Evolutionary conservation across 2,329 filamentous ascomycete species (phyloP).

Genomic region (Massarina eburnea): DNA sequence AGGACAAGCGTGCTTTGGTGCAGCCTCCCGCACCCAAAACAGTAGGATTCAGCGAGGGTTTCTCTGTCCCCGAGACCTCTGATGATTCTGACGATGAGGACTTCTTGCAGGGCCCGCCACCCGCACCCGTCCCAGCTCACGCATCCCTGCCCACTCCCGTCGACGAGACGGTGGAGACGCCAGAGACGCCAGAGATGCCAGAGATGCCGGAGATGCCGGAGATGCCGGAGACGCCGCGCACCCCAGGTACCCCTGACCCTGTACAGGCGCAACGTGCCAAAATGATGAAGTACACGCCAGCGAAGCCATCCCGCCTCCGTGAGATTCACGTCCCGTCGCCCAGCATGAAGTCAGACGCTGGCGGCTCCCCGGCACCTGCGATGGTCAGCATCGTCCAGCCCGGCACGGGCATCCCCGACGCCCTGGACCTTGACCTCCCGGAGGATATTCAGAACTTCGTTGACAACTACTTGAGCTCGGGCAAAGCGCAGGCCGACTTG

Average conservation of each 20-base stretch:
- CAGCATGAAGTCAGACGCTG: slow-evolving; percentile 29
- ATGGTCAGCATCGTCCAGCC: background rate
- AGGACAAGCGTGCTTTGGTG: background rate
- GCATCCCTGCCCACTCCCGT: slow-evolving; percentile 27
- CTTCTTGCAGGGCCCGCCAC: slow-evolving; percentile 40
- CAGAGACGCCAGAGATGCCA: no score
- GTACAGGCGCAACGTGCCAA: slow-evolving; percentile 32
- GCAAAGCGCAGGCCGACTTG: background rate
- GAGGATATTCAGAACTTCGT: background rate
- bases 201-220: no score
- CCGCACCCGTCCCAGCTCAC: slow-evolving; percentile 38
- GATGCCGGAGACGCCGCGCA: no score
- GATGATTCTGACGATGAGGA: slow-evolving; percentile 19
- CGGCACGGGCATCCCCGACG: background rate
- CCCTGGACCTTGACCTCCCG: background rate
- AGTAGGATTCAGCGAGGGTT: slow-evolving; percentile 13
- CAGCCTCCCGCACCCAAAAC: background rate
- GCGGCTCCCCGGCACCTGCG: slow-evolving; percentile 5
- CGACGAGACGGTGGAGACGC: no score
- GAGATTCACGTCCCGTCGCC: slow-evolving; percentile 37
- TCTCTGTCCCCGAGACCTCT: slow-evolving; percentile 26
- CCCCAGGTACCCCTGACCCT: slow-evolving; percentile 18
- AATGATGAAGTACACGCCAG: slow-evolving; percentile 37
- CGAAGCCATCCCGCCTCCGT: slow-evolving; percentile 37
- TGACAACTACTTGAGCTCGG: background rate